Evolutionary conservation across 164 flowering plant species (phyloP), one percentile per base, ranked within the genome.

Genomic region (Warburgia ugandensis): DNA sequence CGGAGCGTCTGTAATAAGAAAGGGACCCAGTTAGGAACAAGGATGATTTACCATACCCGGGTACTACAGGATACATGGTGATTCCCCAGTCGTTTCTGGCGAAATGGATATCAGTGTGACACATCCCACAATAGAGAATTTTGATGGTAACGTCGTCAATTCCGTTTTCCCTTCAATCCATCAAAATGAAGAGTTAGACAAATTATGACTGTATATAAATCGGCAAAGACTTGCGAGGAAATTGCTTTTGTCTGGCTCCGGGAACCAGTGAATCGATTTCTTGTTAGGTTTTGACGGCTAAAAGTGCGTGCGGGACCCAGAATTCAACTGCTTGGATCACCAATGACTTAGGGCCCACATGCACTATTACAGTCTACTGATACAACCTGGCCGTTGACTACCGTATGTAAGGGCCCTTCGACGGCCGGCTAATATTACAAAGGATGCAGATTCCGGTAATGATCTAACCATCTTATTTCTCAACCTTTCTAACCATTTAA

Each of bases 11-110:
- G 22, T 2, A 1, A 11, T 2, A n/a, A 3, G 22, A 23, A 16
- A 9, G 20, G 7, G 2, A 9, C 45, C 7, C 11, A 2, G 2
- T 17, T 23, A 41, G 7, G 23, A 41, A n/a, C 43, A 39, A 8
- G 16, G 13, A 22, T 16, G 43, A n/a, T n/a, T n/a, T 39, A 38
- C 14, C 41, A 26, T 75, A 86, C 95, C 95, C 95, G 11, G 95
- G 95, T 5, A 86, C 90, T 23, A 77, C 62, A 30, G 95, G 95
- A 52, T 80, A 86, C 65, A 68, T 75, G 55, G 95, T 73, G 61
- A 67, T 75, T 16, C 95, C 95, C 87, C 87, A 80, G 23, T 83
- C 90, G 35, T 86, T 79, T 49, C 22, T 72, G 6, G 55, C 68
- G 26, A 64, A 41, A 59, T 85, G 94, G 3, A 85, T 55, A 65